Percentiles rank a stretch among this genome's conserved stretches.
phyloP scores from a whole-genome alignment of 2,329 filamentous ascomycete species.

The Exophiala sp. region DNA sequence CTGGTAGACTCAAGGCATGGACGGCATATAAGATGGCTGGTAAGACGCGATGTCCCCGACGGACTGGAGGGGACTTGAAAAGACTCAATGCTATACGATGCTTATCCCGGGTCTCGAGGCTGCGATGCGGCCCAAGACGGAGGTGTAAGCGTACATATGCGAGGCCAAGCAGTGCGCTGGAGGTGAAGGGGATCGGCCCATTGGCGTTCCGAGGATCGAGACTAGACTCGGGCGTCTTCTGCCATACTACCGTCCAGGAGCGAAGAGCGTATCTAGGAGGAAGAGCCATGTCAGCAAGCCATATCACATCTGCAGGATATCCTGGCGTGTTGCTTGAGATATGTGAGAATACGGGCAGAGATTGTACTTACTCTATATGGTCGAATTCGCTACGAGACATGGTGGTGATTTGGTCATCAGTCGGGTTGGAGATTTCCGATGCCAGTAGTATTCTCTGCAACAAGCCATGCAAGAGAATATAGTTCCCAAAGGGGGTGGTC shows the following conservation, averaged over 20 bases:
- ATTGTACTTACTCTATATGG: constrained; percentile 1
- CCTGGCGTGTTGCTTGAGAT: background rate
- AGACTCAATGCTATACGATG: constrained; percentile 47
- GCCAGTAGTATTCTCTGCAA: background rate
- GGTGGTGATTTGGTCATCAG: constrained; percentile 1
- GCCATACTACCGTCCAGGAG: constrained; percentile 38
- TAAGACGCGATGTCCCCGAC: constrained; percentile 40
- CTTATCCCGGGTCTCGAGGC: constrained; percentile 60
- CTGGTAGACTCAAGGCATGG: constrained; percentile 58
- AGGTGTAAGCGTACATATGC: constrained; percentile 43
- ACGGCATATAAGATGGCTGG: background rate
- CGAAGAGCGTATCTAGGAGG: constrained; percentile 35
- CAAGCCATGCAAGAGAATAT: constrained; percentile 2
- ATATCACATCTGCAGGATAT: background rate
- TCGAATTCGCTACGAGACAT: constrained; percentile 2
- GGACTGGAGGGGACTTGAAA: constrained; percentile 55
- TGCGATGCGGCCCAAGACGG: constrained; percentile 55
- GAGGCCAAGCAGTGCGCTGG: constrained; percentile 58
- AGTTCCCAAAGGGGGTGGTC: constrained; percentile 3
- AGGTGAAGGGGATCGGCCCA: constrained; percentile 58
- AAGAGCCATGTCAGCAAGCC: background rate
- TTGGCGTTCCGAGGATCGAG: constrained; percentile 34
- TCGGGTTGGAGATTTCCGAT: background rate
- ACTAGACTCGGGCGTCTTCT: constrained; percentile 37
- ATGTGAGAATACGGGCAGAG: background rate